Percentiles rank a stretch among this genome's conserved stretches.
These are phyloP conservation scores for Penicillium polonicum DNA, from an alignment of 2,329 filamentous ascomycete species.

Conservation along the genomic window DNA sequence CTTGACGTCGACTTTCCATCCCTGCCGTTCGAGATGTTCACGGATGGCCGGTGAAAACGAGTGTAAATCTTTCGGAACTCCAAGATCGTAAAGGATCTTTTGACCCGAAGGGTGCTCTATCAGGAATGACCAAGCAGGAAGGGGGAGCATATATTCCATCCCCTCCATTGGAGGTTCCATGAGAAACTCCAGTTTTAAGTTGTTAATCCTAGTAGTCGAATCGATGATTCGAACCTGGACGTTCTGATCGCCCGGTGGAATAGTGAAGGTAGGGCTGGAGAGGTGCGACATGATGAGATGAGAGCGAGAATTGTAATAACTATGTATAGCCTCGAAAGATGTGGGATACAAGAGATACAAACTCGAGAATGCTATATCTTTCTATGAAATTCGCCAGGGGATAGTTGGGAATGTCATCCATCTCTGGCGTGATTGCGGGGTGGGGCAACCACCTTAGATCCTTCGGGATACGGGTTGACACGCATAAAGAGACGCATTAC, in stretches of 20 bases:
- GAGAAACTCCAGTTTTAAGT: neutral
- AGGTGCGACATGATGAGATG: neutral
- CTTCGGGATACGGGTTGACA: no score
- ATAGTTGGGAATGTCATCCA: no score
- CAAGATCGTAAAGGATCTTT: constrained; percentile 50
- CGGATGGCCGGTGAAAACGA: constrained; percentile 34
- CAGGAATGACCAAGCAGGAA: constrained; percentile 23
- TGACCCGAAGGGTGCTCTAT: constrained; percentile 35
- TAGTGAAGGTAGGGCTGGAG: neutral
- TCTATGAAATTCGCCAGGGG: no score
- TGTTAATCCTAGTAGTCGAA: constrained; percentile 7
- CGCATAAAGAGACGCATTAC: no score
- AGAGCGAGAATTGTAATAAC: neutral
- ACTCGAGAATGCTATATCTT: neutral
- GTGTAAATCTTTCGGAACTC: constrained; percentile 48
- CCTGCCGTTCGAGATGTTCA: neutral
- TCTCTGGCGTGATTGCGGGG: no score
- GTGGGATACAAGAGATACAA: neutral
- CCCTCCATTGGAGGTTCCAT: constrained; percentile 14
- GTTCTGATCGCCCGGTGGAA: constrained; percentile 2
- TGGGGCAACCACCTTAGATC: no score
- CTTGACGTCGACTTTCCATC: neutral
- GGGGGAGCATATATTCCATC: neutral
- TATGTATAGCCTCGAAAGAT: neutral
- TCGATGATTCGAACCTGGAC: constrained; percentile 16